A percentile compares a stretch with the other conserved stretches of the same genome.
phyloP scores from a whole-genome alignment of 176 grass and related monocot genomes.

The Musa acuminata region DNA sequence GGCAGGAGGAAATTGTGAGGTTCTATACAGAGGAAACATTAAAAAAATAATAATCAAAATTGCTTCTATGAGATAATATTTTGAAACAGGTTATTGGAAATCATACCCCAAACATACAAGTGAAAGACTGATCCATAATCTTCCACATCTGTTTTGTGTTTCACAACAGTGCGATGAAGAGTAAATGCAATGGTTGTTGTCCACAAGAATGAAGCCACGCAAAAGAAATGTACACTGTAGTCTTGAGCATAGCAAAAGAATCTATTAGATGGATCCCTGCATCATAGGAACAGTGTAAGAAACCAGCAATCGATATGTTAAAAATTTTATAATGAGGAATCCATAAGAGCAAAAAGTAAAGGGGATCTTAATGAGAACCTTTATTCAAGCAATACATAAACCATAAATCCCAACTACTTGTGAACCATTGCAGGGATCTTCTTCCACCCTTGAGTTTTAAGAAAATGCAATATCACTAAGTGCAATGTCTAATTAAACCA shows the following conservation, averaged over 20 bases:
- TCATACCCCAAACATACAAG: conserved; percentile 90
- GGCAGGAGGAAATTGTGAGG: not conserved
- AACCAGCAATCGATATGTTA: not conserved
- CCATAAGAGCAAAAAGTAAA: not conserved
- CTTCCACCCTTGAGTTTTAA: no score
- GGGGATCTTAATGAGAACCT: not conserved
- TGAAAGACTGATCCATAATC: conserved; percentile 92
- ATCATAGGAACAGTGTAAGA: conserved; percentile 1
- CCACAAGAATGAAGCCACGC: conserved; percentile 93
- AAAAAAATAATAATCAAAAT: not conserved
- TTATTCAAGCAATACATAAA: not conserved
- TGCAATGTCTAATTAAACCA: not conserved
- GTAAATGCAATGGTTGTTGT: conserved; percentile 92
- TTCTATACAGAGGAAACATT: not conserved
- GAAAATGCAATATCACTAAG: no score
- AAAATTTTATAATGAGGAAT: not conserved
- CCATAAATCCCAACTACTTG: not conserved
- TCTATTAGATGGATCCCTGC: conserved; percentile 68
- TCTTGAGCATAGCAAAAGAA: conserved; percentile 95
- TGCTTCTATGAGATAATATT: not conserved
- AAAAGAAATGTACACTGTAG: conserved; percentile 92
- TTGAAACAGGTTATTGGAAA: not conserved
- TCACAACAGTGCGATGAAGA: conserved; percentile 90
- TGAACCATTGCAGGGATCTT: not conserved
- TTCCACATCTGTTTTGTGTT: conserved; percentile 93